Base-by-base conservation (phyloP, 345 rosid genomes). In the Boechera stricta region DNA sequence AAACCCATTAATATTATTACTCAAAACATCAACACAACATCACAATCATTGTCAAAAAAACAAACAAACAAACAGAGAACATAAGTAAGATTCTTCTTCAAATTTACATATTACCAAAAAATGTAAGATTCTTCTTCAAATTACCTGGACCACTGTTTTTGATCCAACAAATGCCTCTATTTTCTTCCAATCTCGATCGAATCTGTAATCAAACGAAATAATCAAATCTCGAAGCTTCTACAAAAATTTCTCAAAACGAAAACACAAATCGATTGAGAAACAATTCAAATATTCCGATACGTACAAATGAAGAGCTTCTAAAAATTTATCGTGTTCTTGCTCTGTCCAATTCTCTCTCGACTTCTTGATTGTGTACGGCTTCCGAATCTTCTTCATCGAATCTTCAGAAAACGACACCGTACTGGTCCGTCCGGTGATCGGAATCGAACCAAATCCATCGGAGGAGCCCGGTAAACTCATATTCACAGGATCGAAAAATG, bases 111-210 rank as follows among this genome's bases (percentile, higher is more conserved):
- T 21, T 21, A 21, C 24, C 24, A 21, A 21, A 21, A 21, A 21
- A 21, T 0, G 24, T 21, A 21, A 21, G 24, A 28, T 28, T 28
- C 29, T 28, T 28, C 29, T 28, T 28, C 29, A 12, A 44, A 59
- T 31, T 49, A 94, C 98, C 96, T 94, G 98, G 38, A 91, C 91
- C 33, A 91, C 97, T 15, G 95, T 90, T 83, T 94, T 94, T 47
- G 98, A 89, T 64, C 97, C 97, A 68, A 94, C 86, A 83, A 90
- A 92, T 16, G 97, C 98, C 71, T 90, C 97, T n/a, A 94, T 94
- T 86, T 92, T 94, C 87, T 94, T 94, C 98, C 98, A 92, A 57
- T 94, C 97, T 59, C 98, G 92, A 77, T 94, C 98, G 73, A 92
- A 94, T 61, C 97, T 94, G 81, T 64, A 57, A 6, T 45, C 62